Percentiles rank a stretch among this genome's conserved stretches.
Conservation (phyloP, 2,329 filamentous ascomycete genomes). For the Pleomassaria siparia region DNA sequence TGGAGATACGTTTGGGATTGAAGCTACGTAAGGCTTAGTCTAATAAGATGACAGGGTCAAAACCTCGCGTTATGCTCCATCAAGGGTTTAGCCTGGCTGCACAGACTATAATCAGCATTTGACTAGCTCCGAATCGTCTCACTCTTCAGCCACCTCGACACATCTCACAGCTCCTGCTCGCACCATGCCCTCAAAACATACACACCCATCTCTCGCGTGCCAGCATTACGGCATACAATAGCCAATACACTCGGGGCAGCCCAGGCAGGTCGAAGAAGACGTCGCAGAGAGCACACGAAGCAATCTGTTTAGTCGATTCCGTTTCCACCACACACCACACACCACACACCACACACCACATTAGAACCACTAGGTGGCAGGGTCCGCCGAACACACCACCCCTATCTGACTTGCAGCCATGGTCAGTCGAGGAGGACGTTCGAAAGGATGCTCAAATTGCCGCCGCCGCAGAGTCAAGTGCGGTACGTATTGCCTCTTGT, state of each 20-base stretch:
- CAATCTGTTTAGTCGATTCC: no score
- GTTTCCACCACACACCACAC: no score
- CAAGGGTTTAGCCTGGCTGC: no score
- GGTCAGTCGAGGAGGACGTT: slow-evolving; percentile 33
- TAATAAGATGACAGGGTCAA: no score
- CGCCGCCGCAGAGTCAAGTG: slow-evolving; percentile 30
- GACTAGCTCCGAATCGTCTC: not conserved
- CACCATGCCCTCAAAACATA: slow-evolving; percentile 1
- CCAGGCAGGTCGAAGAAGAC: not conserved
- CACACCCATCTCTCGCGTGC: not conserved
- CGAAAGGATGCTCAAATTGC: slow-evolving; percentile 30
- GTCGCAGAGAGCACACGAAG: not conserved
- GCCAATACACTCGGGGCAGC: not conserved
- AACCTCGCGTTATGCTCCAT: no score
- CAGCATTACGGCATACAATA: not conserved
- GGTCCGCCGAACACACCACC: not conserved
- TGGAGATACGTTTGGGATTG: no score
- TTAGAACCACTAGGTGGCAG: no score
- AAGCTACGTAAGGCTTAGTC: no score
- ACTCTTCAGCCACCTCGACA: not conserved
- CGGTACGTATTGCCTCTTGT: slow-evolving; percentile 17
- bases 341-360: no score
- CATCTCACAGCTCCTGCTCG: not conserved
- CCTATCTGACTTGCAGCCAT: slow-evolving; percentile 8
- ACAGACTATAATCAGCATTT: no score